phyloP scores from a whole-genome alignment of 2,329 filamentous ascomycete species.

The Fusarium pininemorale region DNA sequence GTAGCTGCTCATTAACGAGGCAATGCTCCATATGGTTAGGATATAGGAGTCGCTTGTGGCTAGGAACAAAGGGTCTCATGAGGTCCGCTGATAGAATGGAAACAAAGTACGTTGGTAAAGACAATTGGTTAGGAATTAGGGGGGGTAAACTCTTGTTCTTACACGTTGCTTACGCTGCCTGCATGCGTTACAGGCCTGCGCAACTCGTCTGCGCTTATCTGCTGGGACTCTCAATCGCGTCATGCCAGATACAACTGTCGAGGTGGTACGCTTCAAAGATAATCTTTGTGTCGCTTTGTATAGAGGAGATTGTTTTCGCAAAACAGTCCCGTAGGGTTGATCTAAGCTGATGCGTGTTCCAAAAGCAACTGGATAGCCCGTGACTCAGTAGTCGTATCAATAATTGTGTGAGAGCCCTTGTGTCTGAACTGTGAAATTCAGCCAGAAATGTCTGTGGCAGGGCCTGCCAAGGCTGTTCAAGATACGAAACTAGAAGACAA shows the following conservation, averaged over 20 bases:
- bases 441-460: neutral
- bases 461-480: neutral
- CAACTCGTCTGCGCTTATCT: slow-evolving; percentile 70
- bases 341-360: neutral
- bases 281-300: neutral
- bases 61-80: neutral
- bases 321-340: neutral
- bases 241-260: slow-evolving; percentile 47
- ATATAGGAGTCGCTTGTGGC: neutral
- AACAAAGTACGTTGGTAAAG: neutral
- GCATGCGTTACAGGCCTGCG: slow-evolving; percentile 71
- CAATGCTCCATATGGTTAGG: neutral
- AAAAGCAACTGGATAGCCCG: neutral
- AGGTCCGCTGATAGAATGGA: neutral
- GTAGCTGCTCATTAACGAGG: neutral
- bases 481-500: neutral
- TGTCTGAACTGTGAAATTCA: neutral
- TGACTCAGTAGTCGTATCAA: neutral
- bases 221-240: slow-evolving; percentile 64
- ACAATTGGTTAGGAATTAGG: neutral
- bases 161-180: slow-evolving; percentile 75
- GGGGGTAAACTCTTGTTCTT: slow-evolving; percentile 38
- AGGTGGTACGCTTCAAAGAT: neutral
- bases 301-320: neutral
- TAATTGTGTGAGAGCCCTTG: neutral